Conservation (phyloP, 2,329 filamentous ascomycete species). For the Plenodomus lindquistii region DNA sequence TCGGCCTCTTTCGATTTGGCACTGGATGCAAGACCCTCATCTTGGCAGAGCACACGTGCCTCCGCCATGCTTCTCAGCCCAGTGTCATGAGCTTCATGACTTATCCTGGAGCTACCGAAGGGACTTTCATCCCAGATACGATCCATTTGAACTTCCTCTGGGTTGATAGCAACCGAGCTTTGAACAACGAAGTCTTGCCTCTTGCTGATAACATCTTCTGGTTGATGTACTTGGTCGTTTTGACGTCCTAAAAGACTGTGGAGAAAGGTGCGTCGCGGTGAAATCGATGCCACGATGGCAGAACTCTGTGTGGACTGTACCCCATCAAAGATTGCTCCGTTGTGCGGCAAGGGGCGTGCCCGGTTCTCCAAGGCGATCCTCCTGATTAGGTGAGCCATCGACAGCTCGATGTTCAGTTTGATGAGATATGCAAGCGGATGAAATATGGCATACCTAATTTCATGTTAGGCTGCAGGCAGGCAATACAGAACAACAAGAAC, state of each 20-base stretch:
- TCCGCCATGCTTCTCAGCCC: background rate
- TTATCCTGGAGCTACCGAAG: background rate
- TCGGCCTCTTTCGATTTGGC: too few relatives aligned
- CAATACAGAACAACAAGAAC: constrained; percentile 1
- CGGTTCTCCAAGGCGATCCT: constrained; percentile 19
- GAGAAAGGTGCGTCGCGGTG: too few relatives aligned
- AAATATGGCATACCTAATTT: constrained; percentile 50
- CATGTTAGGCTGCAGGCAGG: background rate
- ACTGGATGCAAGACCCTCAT: background rate
- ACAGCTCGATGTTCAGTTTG: constrained; percentile 49
- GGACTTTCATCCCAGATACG: background rate
- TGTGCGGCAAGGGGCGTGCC: background rate
- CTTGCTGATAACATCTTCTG: background rate
- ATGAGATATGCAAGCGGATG: constrained; percentile 53
- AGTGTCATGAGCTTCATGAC: background rate
- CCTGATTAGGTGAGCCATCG: constrained; percentile 47
- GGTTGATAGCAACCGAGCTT: background rate
- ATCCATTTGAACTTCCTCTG: background rate
- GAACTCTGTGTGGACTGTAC: background rate
- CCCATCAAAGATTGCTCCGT: background rate
- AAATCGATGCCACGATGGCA: background rate
- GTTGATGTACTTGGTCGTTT: too few relatives aligned
- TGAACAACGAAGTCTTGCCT: background rate
- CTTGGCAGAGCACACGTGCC: too few relatives aligned
- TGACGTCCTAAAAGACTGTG: too few relatives aligned